Evolutionary conservation across 805 yeast species (phyloP), one percentile per base, ranked within the genome.

Genomic region (Candida golubevii): DNA sequence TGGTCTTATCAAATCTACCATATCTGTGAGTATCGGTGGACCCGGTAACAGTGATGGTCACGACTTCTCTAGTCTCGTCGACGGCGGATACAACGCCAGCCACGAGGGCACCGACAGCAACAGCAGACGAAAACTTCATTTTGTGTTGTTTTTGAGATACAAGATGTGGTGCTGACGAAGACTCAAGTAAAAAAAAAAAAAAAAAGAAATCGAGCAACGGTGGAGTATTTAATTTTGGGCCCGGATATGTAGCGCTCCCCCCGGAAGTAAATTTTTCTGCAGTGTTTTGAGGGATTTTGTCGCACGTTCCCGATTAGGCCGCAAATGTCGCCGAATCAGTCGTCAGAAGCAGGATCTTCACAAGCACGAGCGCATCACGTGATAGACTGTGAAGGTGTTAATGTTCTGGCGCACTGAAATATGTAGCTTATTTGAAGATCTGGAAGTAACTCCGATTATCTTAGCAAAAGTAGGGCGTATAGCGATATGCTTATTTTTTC

Each of bases 1-100:
- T 45, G 46, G 60, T 57, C 47, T 57, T 56, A 57, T 57, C 55
- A 38, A 57, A 57, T 44, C 57, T 48, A 10, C 61, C 60, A 41
- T 48, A 51, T 35, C 41, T 50, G 48, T 56, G 61, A 44, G 61
- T 56, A 41, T 48, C 38, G 35, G 56, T 48, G 28, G 49, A 31
- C 2, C 57, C 57, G 29, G 48, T 48, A 29, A 53, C 49, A 36
- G 53, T 49, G 35, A 49, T 52, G 33, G 57, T 53, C 26, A 49
- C 55, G 26, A 47, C 40, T 32, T 49, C 51, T 35, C 42, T 45
- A 26, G 51, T 37, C 28, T 47, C 54, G 5, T 45, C 50, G 15
- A 51, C 51, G 26, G 49, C 50, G 18, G 53, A 47, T n/a, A 46
- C 46, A 13, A 46, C 39, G n/a, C 46, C 51, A 27, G 52, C 43